Evolutionary conservation across 352 stramenopile genomes (phyloP).

Genomic region (Globisporangium apiculatum): DNA sequence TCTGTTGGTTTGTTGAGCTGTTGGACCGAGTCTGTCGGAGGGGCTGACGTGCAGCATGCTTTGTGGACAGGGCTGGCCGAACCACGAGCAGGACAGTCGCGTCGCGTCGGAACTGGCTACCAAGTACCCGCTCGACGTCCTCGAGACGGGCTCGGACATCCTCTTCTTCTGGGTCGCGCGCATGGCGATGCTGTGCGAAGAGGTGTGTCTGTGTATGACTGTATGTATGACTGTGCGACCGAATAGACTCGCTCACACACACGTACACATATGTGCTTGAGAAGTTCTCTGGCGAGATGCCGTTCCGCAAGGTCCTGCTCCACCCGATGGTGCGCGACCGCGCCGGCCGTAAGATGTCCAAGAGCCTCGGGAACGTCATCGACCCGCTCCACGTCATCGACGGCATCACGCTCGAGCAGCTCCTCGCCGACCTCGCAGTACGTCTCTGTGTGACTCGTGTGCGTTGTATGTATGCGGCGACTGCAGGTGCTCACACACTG

Average conservation of each 20-base stretch:
- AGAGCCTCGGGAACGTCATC: slow-evolving; percentile 99
- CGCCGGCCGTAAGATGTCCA: slow-evolving; percentile 99
- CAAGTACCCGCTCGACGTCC: slow-evolving; percentile 61
- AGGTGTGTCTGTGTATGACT: slow-evolving; percentile 47
- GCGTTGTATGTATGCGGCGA: background rate
- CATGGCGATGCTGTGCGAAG: slow-evolving; percentile 99
- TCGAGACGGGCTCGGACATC: slow-evolving; percentile 96
- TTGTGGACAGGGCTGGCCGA: slow-evolving; percentile 92
- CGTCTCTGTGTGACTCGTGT: background rate
- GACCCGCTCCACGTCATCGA: slow-evolving; percentile 98
- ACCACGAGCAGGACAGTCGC: slow-evolving; percentile 50
- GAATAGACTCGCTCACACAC: background rate
- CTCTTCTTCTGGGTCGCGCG: slow-evolving; percentile 99
- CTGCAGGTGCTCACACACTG: background rate
- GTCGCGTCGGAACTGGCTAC: slow-evolving; percentile 19
- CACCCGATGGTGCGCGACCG: slow-evolving; percentile 99
- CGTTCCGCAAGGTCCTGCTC: slow-evolving; percentile 98
- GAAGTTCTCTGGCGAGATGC: slow-evolving; percentile 90
- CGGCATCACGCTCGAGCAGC: slow-evolving; percentile 90
- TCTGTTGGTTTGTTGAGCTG: background rate
- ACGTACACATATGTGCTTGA: no score
- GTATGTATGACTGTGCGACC: background rate
- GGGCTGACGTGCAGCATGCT: background rate
- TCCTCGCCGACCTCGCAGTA: slow-evolving; percentile 91
- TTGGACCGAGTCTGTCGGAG: background rate